Evolutionary conservation across 2,329 filamentous ascomycete genomes (phyloP).

Genomic region (Chaetomium strumarium): DNA sequence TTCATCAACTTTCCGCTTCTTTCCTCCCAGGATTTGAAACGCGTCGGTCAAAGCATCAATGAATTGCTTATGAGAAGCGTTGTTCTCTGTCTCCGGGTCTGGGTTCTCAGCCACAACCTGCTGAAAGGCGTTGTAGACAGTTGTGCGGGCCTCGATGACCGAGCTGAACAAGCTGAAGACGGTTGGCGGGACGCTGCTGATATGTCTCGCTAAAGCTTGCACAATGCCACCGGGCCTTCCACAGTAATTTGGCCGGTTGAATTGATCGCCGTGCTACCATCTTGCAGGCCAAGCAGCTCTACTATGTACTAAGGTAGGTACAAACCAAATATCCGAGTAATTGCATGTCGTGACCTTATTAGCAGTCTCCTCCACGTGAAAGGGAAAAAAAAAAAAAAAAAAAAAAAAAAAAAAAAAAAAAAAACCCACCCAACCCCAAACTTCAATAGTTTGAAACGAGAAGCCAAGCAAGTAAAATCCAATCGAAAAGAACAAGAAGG

Average conservation of each 20-base stretch:
- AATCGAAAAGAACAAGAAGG: no score
- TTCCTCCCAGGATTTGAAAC: constrained; percentile 33
- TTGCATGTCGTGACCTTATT: no score
- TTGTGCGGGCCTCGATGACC: constrained; percentile 33
- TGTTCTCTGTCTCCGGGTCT: constrained; percentile 35
- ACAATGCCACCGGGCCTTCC: constrained; percentile 33
- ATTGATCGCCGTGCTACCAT: constrained; percentile 25
- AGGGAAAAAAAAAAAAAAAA: no score
- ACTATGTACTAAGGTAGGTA: no score
- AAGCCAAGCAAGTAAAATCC: no score
- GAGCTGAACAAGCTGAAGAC: constrained; percentile 35
- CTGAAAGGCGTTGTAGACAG: constrained; percentile 29
- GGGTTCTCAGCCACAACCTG: constrained; percentile 28
- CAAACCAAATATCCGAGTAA: no score
- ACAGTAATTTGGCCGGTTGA: constrained; percentile 35
- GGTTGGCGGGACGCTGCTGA: constrained; percentile 28
- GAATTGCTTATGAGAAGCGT: constrained; percentile 37
- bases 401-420: no score
- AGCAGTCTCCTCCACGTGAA: no score
- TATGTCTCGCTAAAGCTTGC: constrained; percentile 35
- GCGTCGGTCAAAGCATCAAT: constrained; percentile 36
- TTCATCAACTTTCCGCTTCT: constrained; percentile 19
- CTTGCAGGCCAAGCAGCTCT: not conserved
- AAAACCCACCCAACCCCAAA: no score
- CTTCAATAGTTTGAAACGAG: no score